Percentiles rank a stretch among this genome's conserved stretches.
These are phyloP conservation scores for Malus hybrid DNA, from an alignment of 331 rosid genomes.

Conservation along the genomic window DNA sequence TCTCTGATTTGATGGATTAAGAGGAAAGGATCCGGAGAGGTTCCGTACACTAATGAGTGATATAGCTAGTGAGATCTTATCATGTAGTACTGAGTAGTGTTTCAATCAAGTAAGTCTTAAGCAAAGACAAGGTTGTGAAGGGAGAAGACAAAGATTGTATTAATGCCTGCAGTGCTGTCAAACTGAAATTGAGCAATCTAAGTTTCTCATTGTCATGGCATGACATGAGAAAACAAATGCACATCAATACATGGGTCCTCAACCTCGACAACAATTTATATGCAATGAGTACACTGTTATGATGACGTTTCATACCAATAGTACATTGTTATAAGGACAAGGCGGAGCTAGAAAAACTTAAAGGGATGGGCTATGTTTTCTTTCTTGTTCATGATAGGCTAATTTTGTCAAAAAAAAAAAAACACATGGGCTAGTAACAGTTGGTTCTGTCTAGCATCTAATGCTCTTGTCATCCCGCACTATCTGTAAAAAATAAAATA, in stretches of 20 bases:
- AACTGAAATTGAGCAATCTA: constrained; percentile 22
- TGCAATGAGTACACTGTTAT: background rate
- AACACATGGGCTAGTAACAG: too few relatives aligned
- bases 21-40: too few relatives aligned
- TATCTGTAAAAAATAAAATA: too few relatives aligned
- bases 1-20: too few relatives aligned
- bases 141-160: constrained; percentile 24
- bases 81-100: background rate
- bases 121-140: constrained; percentile 1
- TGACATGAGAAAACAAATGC: constrained; percentile 5
- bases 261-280: background rate
- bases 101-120: background rate
- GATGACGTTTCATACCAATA: fast-evolving
- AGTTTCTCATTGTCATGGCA: constrained; percentile 28
- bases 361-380: background rate
- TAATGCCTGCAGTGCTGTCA: constrained; percentile 14
- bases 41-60: background rate
- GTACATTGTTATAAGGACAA: too few relatives aligned
- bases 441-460: too few relatives aligned
- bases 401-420: background rate
- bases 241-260: constrained; percentile 13
- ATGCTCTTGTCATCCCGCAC: too few relatives aligned
- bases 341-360: background rate
- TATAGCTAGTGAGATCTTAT: background rate
- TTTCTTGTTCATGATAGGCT: background rate